These are phyloP conservation scores for Populus simonii DNA, from an alignment of 345 rosid genomes.

Conservation along the genomic window DNA sequence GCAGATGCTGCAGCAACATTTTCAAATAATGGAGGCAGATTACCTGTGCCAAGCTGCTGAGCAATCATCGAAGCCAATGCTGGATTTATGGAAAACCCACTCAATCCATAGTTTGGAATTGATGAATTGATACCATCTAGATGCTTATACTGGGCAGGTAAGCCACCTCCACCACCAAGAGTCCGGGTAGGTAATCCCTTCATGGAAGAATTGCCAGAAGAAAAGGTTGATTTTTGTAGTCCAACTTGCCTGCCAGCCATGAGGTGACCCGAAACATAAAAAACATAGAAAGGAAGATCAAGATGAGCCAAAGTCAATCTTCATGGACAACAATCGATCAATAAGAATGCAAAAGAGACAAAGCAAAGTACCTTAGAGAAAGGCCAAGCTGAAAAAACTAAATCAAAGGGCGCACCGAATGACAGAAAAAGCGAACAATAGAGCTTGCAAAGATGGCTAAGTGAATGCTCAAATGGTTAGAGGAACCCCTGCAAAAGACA, in stretches of 20 bases:
- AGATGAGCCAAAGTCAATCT: too few species aligned
- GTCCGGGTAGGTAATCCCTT: slow-evolving; percentile 64
- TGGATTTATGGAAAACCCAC: slow-evolving; percentile 55
- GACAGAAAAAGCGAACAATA: too few species aligned
- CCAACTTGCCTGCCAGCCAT: slow-evolving; percentile 46
- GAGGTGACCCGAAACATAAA: neutral
- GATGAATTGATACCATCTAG: slow-evolving; percentile 47
- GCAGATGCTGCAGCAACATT: slow-evolving; percentile 65
- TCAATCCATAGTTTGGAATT: slow-evolving; percentile 41
- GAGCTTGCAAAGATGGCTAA: too few species aligned
- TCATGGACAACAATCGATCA: too few species aligned
- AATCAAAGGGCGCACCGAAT: too few species aligned
- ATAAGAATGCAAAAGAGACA: too few species aligned
- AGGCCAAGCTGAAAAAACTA: too few species aligned
- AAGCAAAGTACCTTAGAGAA: too few species aligned
- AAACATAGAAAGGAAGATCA: too few species aligned
- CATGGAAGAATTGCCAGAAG: slow-evolving; percentile 43
- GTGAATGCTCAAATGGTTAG: too few species aligned
- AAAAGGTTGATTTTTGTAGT: slow-evolving; percentile 37
- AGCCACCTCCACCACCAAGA: slow-evolving; percentile 47
- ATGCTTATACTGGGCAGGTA: slow-evolving; percentile 51
- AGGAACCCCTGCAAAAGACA: too few species aligned
- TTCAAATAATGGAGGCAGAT: slow-evolving; percentile 58
- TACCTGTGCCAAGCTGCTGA: slow-evolving; percentile 57
- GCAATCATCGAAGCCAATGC: slow-evolving; percentile 57